Percentiles rank a stretch among this genome's conserved stretches.
Conservation (phyloP, 1,139 yeast species). For the Saccharomyces hybrid region DNA sequence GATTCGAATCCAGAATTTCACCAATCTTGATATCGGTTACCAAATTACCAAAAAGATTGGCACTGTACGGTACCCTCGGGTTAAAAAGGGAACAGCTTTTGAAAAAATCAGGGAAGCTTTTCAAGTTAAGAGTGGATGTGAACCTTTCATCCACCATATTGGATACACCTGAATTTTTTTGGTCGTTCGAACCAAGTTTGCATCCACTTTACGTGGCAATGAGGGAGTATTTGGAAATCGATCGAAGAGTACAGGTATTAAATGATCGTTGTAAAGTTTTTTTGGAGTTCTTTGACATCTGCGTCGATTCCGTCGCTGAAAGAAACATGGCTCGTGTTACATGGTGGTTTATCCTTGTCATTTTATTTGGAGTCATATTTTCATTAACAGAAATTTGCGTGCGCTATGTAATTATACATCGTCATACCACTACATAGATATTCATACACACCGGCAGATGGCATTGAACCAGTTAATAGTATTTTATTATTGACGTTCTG, state of each 20-base stretch:
- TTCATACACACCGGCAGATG: neutral
- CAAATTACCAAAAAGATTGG: conserved; percentile 79
- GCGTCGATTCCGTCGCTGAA: conserved; percentile 91
- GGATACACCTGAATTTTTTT: conserved; percentile 92
- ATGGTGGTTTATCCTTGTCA: conserved; percentile 79
- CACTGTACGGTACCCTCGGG: conserved; percentile 82
- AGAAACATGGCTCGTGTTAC: conserved; percentile 85
- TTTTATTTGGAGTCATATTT: conserved; percentile 70
- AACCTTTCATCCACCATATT: conserved; percentile 82
- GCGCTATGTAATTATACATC: conserved; percentile 44
- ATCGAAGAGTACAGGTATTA: conserved; percentile 84
- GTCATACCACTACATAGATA: conserved; percentile 8
- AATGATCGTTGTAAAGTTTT: conserved; percentile 93
- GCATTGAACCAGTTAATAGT: neutral
- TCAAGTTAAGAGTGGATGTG: conserved; percentile 87
- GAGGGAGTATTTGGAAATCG: conserved; percentile 87
- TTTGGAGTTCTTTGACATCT: conserved; percentile 84
- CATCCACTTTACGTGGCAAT: conserved; percentile 88
- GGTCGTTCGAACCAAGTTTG: conserved; percentile 93
- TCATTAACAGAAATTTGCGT: conserved; percentile 52
- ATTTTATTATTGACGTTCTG: neutral
- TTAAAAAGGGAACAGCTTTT: conserved; percentile 69
- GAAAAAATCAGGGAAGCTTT: conserved; percentile 81
- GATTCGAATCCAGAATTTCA: conserved; percentile 89
- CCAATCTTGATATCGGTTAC: conserved; percentile 77